Conservation (phyloP, 2,329 filamentous ascomycete genomes). For the Chalaropsis ovoidea region DNA sequence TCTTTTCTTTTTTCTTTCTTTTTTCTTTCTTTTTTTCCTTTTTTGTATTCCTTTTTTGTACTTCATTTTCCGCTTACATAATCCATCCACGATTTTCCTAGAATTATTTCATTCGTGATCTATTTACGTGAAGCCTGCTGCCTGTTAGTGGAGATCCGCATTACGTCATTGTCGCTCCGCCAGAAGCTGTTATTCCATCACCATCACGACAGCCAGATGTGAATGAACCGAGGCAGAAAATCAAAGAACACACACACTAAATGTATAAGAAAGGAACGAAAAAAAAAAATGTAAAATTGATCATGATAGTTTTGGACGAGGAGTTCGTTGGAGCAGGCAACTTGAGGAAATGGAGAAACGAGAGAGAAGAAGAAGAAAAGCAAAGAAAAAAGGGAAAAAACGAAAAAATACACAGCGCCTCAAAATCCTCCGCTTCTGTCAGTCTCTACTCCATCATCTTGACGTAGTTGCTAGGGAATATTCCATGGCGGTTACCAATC, state of each 20-base stretch:
- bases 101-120: not conserved
- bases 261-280: too few species aligned
- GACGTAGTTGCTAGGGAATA: conserved; percentile 79
- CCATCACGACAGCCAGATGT: too few species aligned
- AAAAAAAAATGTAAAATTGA: not conserved
- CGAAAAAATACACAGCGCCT: not conserved
- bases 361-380: conserved; percentile 18
- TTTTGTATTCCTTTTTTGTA: not conserved
- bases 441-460: conserved; percentile 48
- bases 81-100: not conserved
- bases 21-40: not conserved
- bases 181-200: too few species aligned
- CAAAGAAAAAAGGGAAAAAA: conserved; percentile 23
- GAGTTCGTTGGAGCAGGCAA: not conserved
- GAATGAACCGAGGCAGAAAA: too few species aligned
- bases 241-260: too few species aligned
- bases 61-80: not conserved
- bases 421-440: not conserved
- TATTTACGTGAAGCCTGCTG: too few species aligned
- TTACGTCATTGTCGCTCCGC: too few species aligned
- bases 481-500: conserved; percentile 73
- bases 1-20: not conserved
- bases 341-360: not conserved
- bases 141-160: too few species aligned
- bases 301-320: too few species aligned